A percentile compares a stretch with the other conserved stretches of the same genome.
Evolutionary conservation across 1,284 basidiomycete species (phyloP).

Genomic region (Waitea zeae): DNA sequence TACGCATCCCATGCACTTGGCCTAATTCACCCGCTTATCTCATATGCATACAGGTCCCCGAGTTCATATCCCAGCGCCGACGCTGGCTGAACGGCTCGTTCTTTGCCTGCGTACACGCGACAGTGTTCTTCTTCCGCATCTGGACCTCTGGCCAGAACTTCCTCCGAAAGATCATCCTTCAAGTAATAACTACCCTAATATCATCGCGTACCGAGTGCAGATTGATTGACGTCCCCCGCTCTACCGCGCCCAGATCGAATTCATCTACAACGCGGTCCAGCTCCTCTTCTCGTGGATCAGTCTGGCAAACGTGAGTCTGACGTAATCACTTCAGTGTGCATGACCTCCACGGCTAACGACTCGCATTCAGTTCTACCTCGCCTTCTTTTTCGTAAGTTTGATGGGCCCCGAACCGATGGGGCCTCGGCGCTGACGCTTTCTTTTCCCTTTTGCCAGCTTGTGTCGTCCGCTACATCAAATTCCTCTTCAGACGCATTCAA

Average conservation of each 20-base stretch:
- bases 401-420: too few relatives aligned
- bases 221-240: too few relatives aligned
- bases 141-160: conserved; percentile 85
- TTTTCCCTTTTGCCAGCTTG: too few relatives aligned
- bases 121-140: conserved; percentile 70
- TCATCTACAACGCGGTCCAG: conserved; percentile 69
- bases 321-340: too few relatives aligned
- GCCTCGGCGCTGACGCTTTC: too few relatives aligned
- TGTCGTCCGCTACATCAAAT: conserved; percentile 54
- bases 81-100: conserved; percentile 84
- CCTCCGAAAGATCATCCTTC: conserved; percentile 71
- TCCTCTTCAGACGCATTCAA: conserved; percentile 56
- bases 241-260: conserved; percentile 38
- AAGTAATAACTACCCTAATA: conserved; percentile 11
- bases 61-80: conserved; percentile 83
- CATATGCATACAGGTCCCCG: conserved; percentile 32
- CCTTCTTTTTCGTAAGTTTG: conserved; percentile 76
- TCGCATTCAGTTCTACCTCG: conserved; percentile 74
- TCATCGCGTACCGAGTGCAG: not conserved
- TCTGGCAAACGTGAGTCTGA: conserved; percentile 62
- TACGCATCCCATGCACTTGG: conserved; percentile 13
- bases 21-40: conserved; percentile 2
- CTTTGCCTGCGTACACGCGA: conserved; percentile 77
- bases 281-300: conserved; percentile 76
- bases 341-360: too few relatives aligned